Evolutionary conservation across 208 protist species (phyloP).

Genomic region (Crithidia mellificae): DNA sequence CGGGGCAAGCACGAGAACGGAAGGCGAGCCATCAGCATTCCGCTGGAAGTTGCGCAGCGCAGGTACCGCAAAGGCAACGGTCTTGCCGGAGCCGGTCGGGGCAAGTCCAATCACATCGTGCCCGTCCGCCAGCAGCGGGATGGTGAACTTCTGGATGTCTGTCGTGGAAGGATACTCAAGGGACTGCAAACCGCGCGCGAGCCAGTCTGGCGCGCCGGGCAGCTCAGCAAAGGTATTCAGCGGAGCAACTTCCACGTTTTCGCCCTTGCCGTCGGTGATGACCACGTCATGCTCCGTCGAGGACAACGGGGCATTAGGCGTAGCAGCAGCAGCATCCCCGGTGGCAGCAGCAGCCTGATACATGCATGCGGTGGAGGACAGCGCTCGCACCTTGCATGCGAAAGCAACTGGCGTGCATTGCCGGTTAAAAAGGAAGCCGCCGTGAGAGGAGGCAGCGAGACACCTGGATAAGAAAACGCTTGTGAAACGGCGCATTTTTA

Average conservation of each 20-base stretch:
- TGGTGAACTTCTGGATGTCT: slow-evolving; percentile 86
- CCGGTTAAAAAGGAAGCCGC: neutral
- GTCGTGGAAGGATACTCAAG: slow-evolving; percentile 77
- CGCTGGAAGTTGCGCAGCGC: slow-evolving; percentile 56
- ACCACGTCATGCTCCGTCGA: slow-evolving; percentile 43
- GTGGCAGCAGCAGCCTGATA: neutral
- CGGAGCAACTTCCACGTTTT: slow-evolving; percentile 52
- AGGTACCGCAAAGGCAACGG: slow-evolving; percentile 98
- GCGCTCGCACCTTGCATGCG: neutral
- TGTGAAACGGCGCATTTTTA: slow-evolving; percentile 23
- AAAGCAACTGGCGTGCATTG: neutral
- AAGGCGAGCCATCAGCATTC: slow-evolving; percentile 57
- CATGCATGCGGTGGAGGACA: neutral
- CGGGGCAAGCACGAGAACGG: slow-evolving; percentile 97
- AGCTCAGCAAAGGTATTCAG: slow-evolving; percentile 67
- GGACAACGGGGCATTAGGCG: neutral
- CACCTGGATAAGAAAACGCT: slow-evolving; percentile 9
- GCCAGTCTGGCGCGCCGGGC: slow-evolving; percentile 54
- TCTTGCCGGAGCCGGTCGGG: slow-evolving; percentile 98
- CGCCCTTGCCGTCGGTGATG: slow-evolving; percentile 54
- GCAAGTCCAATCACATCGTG: slow-evolving; percentile 97
- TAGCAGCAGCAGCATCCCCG: no score
- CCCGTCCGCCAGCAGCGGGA: slow-evolving; percentile 85
- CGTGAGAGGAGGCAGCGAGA: neutral
- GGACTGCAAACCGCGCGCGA: slow-evolving; percentile 52